Base-by-base conservation (phyloP, 768 basidiomycete genomes). In the Rubroboletus satanas region DNA sequence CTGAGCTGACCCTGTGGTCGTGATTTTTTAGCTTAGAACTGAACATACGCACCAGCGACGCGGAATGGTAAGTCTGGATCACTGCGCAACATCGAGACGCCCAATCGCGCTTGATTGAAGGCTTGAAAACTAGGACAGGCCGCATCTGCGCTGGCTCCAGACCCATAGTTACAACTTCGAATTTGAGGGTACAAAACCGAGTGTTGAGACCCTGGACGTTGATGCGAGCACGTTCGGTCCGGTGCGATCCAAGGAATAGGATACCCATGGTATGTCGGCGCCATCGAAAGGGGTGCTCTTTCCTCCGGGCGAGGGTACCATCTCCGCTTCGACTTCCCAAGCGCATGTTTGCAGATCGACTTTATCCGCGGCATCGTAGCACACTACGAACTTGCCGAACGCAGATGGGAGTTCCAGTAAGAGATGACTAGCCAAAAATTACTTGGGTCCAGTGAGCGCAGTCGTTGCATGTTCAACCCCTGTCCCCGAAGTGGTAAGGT, bases 101-200 rank as follows among this genome's bases (percentile, higher is more conserved):
- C n/a, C 10, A 10, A 38, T 10, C 5, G 10, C 1, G 18, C 10
- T 39, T n/a, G 5, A n/a, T 38, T 18, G 37, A 38, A 26, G 26
- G 26, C n/a, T 10, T 39, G 5, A 39, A 39, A 18, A 5, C 11
- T 11, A 39, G 5, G 18, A 39, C 38, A 8, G 10, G 6, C n/a
- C 38, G 18, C 39, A 3, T 12, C 10, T 21, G 10, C 18, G 10
- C 18, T 39, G 38, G 37, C 37, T 39, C 38, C 2, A 21, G 18
- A 21, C 38, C 18, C 9, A 6, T 12, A 12, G 21, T 21, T 21
- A 21, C 21, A n/a, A n/a, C n/a, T 4, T 26, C 23, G 57, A 90
- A 83, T 50, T 81, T 75, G 23, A 91, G 59, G 47, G 79, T 67
- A 64, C 90, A 90, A 17, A 75, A 75, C 23, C 87, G 81, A 10